phyloP scores from a whole-genome alignment of 2,329 filamentous ascomycete species.

The Dactylella cylindrospora region DNA sequence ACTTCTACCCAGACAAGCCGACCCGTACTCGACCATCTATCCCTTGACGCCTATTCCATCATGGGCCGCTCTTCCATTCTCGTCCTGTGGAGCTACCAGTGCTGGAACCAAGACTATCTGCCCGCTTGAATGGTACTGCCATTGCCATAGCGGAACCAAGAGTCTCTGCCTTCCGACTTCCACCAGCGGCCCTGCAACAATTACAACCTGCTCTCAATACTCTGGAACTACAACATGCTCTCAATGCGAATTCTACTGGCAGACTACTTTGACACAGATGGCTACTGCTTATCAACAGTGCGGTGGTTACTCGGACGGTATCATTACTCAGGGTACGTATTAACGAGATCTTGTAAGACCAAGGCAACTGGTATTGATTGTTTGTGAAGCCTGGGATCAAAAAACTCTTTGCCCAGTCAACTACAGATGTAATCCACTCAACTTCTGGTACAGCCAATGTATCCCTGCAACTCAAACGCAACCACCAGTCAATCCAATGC shows the following conservation, averaged over 20 bases:
- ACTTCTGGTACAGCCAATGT: conserved; percentile 42
- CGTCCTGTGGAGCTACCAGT: conserved; percentile 15
- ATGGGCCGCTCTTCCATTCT: conserved; percentile 39
- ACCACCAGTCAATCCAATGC: conserved; percentile 15
- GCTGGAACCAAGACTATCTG: conserved; percentile 37
- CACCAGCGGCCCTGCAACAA: conserved; percentile 11
- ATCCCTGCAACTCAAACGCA: conserved; percentile 18
- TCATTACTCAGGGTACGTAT: conserved; percentile 23
- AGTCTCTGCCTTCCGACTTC: conserved; percentile 28
- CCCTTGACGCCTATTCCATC: conserved; percentile 30
- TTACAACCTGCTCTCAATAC: conserved; percentile 33
- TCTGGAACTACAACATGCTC: conserved; percentile 11
- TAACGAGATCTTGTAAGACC: not conserved
- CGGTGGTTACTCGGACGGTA: conserved; percentile 21
- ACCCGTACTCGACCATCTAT: conserved; percentile 41
- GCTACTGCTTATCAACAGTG: conserved; percentile 28
- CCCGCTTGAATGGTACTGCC: conserved; percentile 30
- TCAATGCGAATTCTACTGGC: conserved; percentile 42
- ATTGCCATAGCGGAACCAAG: conserved; percentile 13
- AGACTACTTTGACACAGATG: conserved; percentile 34
- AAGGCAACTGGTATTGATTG: not conserved
- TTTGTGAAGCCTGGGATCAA: conserved; percentile 20
- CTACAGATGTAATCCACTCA: conserved; percentile 35
- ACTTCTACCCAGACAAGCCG: conserved; percentile 26
- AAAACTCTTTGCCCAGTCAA: conserved; percentile 40